These are phyloP conservation scores for Quercus agrifolia DNA, from an alignment of 306 rosid genomes.

Conservation along the genomic window DNA sequence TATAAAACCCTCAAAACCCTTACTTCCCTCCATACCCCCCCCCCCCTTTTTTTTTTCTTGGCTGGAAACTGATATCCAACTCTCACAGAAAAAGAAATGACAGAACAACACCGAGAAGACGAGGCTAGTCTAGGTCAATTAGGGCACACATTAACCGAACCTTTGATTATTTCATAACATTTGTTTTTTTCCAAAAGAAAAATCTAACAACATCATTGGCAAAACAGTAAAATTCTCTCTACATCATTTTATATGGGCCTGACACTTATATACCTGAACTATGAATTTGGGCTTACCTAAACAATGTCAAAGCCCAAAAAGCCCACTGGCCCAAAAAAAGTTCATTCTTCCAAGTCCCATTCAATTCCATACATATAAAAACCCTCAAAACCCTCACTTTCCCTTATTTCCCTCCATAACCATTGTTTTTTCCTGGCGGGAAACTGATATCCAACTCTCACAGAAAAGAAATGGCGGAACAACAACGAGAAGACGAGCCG, in stretches of 20 bases:
- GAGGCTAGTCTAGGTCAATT: conserved; percentile 24
- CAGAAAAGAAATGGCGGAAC: conserved; percentile 43
- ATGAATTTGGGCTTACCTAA: too few relatives aligned
- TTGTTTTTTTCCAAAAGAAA: too few relatives aligned
- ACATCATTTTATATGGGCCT: too few relatives aligned
- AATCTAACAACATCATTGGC: too few relatives aligned
- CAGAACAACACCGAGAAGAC: conserved; percentile 25
- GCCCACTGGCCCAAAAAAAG: too few relatives aligned
- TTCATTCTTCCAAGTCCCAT: not conserved
- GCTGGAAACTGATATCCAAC: conserved; percentile 28
- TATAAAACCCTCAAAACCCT: not conserved
- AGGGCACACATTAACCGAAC: not conserved
- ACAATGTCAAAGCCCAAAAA: too few relatives aligned
- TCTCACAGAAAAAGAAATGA: conserved; percentile 24
- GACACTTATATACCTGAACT: too few relatives aligned
- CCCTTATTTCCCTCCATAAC: not conserved
- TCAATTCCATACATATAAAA: not conserved
- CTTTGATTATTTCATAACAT: too few relatives aligned
- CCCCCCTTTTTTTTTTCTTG: not conserved
- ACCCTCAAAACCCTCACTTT: not conserved
- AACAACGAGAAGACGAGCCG: conserved; percentile 12
- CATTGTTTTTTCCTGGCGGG: conserved; percentile 22
- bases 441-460: not conserved
- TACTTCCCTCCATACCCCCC: not conserved
- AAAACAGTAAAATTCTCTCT: too few relatives aligned